Conservation (phyloP, 192 early-diverging fungal genomes). For the Phycomyces nitens region DNA sequence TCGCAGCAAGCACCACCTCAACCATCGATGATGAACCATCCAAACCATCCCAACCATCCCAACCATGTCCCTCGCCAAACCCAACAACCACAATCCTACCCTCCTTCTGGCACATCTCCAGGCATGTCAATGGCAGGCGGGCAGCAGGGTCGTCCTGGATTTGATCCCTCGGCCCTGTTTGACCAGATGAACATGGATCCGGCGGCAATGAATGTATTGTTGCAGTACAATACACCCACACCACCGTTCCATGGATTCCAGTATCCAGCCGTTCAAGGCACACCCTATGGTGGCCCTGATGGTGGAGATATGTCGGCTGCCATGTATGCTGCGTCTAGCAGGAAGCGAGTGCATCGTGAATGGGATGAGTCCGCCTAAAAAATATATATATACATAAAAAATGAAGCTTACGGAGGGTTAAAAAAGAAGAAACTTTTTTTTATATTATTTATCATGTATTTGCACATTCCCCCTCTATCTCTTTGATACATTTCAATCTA, state of each 20-base stretch:
- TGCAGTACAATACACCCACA: slow-evolving; percentile 22
- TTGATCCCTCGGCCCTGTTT: slow-evolving; percentile 6
- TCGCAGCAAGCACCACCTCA: neutral
- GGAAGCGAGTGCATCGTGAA: slow-evolving; percentile 34
- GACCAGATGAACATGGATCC: slow-evolving; percentile 31
- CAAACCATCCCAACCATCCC: neutral
- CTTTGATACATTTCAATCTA: too few species aligned
- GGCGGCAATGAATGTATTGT: slow-evolving; percentile 26
- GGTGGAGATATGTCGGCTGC: slow-evolving; percentile 14
- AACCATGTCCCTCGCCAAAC: neutral
- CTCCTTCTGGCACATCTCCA: neutral
- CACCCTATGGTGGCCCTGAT: slow-evolving; percentile 4
- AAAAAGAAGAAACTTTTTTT: slow-evolving; percentile 3
- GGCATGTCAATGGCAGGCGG: neutral
- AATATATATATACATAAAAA: neutral
- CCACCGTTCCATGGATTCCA: neutral
- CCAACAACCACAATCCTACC: neutral
- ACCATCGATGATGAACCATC: neutral
- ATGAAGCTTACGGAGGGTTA: neutral
- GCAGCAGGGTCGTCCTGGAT: neutral
- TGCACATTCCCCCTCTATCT: too few species aligned
- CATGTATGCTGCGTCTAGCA: slow-evolving; percentile 8
- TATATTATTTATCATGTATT: neutral
- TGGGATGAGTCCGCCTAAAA: slow-evolving; percentile 27
- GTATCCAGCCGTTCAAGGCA: slow-evolving; percentile 7